phyloP scores from a whole-genome alignment of 73 alveolate species.

The Tetrahymena malaccensis region DNA sequence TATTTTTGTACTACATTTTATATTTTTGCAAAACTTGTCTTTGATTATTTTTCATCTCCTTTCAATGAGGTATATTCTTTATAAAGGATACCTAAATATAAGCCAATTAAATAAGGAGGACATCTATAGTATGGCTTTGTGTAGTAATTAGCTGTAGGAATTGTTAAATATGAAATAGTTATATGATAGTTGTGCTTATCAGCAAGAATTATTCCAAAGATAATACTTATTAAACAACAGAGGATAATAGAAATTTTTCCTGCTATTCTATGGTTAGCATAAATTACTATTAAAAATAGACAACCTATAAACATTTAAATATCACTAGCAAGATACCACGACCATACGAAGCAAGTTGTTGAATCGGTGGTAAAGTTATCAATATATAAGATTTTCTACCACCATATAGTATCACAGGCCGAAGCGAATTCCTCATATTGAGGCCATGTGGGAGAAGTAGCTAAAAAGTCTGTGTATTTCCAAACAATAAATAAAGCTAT shows the following conservation, averaged over 20 bases:
- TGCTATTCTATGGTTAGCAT: neutral
- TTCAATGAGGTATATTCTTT: neutral
- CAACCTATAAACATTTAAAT: neutral
- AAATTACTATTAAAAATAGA: neutral
- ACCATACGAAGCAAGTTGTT: neutral
- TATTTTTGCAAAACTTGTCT: neutral
- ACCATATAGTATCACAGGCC: neutral
- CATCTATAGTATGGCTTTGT: neutral
- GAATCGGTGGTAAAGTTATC: neutral
- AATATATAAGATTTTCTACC: neutral
- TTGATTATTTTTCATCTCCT: neutral
- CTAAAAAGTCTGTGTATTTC: neutral
- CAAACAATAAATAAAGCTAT: neutral
- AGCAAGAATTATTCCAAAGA: neutral
- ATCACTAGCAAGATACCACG: neutral
- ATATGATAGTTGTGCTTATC: no score
- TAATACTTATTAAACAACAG: neutral
- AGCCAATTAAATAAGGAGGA: slow-evolving; percentile 17
- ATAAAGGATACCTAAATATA: neutral
- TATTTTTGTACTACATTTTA: neutral
- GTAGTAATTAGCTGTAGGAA: neutral
- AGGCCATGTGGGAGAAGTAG: neutral
- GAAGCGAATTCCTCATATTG: neutral
- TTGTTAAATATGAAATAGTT: neutral
- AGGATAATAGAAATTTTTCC: neutral